Conservation (phyloP, 225 moss, liverwort and hornwort genomes). For the Pleurozium schreberi region DNA sequence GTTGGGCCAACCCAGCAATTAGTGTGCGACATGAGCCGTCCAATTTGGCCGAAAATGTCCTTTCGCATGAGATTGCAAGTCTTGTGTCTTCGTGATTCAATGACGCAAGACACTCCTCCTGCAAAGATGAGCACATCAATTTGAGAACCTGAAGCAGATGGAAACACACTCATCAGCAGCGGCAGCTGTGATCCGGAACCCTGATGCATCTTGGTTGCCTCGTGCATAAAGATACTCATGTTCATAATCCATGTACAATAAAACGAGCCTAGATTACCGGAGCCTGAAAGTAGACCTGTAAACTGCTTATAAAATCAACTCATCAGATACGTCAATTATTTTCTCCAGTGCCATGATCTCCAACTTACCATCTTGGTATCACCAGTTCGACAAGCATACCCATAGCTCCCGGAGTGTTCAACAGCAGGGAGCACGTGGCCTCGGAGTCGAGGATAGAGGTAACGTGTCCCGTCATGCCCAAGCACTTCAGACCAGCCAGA, state of each 20-base stretch:
- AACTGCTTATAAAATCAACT: background rate
- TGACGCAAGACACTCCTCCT: too few relatives aligned
- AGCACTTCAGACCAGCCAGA: constrained; percentile 68
- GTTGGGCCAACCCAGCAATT: constrained; percentile 75
- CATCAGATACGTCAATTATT: background rate
- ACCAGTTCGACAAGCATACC: constrained; percentile 74
- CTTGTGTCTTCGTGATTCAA: too few relatives aligned
- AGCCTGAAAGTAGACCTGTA: background rate
- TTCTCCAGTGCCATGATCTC: background rate
- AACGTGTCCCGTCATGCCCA: constrained; percentile 77
- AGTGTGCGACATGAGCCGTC: constrained; percentile 80
- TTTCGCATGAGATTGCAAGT: too few relatives aligned
- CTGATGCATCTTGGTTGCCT: too few relatives aligned
- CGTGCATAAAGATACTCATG: too few relatives aligned
- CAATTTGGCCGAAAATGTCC: too few relatives aligned
- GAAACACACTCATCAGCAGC: too few relatives aligned
- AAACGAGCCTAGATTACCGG: background rate
- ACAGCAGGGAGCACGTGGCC: constrained; percentile 89
- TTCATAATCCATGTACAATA: too few relatives aligned
- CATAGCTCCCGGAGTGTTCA: constrained; percentile 84
- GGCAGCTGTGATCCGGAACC: too few relatives aligned
- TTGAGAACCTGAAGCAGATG: too few relatives aligned
- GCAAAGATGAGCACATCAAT: too few relatives aligned
- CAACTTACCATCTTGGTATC: constrained; percentile 58
- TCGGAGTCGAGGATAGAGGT: constrained; percentile 65